Percentiles rank a stretch among this genome's conserved stretches.
Conservation (phyloP, 179 eudicot genomes). For the Drosera spatulata region DNA sequence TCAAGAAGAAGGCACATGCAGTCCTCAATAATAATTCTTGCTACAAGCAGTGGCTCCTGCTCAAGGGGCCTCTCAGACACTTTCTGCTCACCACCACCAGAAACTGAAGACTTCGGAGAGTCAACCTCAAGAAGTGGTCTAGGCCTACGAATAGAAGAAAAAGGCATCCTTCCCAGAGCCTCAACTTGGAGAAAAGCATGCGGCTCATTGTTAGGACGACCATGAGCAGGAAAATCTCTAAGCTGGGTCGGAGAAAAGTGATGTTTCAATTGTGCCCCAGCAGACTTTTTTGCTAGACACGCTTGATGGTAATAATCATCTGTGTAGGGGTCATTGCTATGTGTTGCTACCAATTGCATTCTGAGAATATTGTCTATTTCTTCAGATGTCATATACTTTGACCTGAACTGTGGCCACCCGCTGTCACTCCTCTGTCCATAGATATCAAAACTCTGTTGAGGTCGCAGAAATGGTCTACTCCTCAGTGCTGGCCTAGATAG, state of each 20-base stretch:
- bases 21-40: constrained; percentile 66
- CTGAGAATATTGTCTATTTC: constrained; percentile 63
- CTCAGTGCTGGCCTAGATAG: constrained; percentile 34
- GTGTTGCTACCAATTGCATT: constrained; percentile 65
- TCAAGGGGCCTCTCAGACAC: constrained; percentile 48
- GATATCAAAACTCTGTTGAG: constrained; percentile 40
- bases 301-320: constrained; percentile 85
- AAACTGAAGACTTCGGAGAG: constrained; percentile 34
- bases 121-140: constrained; percentile 62
- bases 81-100: constrained; percentile 23
- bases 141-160: constrained; percentile 68
- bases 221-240: constrained; percentile 41
- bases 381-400: constrained; percentile 65
- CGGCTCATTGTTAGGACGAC: constrained; percentile 45
- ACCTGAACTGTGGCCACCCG: constrained; percentile 55
- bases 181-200: constrained; percentile 56
- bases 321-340: constrained; percentile 64
- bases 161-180: constrained; percentile 43
- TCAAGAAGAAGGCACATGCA: constrained; percentile 52
- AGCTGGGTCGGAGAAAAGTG: constrained; percentile 55
- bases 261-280: constrained; percentile 42
- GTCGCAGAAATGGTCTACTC: constrained; percentile 33
- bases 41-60: constrained; percentile 77
- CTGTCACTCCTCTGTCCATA: constrained; percentile 31
- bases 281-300: constrained; percentile 43